These are phyloP conservation scores for Lecanicillium sp. DNA, from an alignment of 2,329 filamentous ascomycete species.

Conservation along the genomic window DNA sequence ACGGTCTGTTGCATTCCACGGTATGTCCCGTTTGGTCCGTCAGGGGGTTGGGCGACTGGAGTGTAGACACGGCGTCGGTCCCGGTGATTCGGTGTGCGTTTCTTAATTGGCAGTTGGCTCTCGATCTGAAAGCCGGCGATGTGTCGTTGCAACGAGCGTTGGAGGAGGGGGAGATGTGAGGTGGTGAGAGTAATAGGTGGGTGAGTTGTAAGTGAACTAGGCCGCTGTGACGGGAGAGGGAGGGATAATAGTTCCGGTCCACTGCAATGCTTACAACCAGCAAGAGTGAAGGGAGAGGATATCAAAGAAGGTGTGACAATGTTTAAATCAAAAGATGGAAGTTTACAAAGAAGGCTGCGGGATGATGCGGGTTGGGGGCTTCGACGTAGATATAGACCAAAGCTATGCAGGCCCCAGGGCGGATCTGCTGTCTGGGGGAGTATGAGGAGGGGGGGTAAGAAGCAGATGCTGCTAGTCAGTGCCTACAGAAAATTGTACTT, in stretches of 20 bases:
- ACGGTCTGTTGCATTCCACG: conserved; percentile 6
- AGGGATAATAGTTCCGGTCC: not conserved
- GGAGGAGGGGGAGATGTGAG: not conserved
- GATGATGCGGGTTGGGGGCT: conserved; percentile 14
- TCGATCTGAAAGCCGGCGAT: not conserved
- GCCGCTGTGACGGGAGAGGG: too few relatives aligned
- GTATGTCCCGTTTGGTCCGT: not conserved
- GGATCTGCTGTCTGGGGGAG: conserved; percentile 7
- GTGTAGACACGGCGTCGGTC: not conserved
- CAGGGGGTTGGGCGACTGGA: not conserved
- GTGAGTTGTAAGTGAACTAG: conserved; percentile 3
- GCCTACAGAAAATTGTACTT: conserved; percentile 7
- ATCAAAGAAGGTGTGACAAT: not conserved
- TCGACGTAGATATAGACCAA: conserved; percentile 12
- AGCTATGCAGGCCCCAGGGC: conserved; percentile 12
- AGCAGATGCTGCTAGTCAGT: conserved; percentile 13
- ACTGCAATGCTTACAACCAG: not conserved
- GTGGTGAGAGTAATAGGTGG: too few relatives aligned
- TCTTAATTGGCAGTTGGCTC: not conserved
- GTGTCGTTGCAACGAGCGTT: not conserved
- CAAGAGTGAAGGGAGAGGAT: not conserved
- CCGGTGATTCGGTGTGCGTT: not conserved
- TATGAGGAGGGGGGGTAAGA: not conserved
- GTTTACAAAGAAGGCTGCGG: conserved; percentile 9
- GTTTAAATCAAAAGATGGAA: conserved; percentile 4